Conservation (phyloP, 371 early-diverging fungal species). For the Apophysomyces ossiformis region DNA sequence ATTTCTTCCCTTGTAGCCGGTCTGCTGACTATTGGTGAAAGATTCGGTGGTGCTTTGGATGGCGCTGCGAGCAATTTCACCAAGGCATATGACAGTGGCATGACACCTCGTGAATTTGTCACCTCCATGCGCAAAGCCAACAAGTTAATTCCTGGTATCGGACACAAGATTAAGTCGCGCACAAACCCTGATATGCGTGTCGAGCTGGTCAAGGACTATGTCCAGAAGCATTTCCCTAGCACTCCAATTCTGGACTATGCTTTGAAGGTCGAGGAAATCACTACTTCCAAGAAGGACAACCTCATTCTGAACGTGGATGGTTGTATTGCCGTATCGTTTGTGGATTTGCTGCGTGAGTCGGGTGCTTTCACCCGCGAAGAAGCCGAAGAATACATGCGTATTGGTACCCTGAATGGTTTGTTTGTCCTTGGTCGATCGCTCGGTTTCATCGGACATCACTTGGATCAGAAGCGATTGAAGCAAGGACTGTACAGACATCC, state of each 20-base stretch:
- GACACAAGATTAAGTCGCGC: conserved; percentile 98
- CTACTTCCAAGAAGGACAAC: conserved; percentile 97
- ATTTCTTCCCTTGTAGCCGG: conserved; percentile 94
- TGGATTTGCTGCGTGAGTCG: conserved; percentile 91
- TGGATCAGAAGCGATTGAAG: conserved; percentile 98
- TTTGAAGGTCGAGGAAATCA: conserved; percentile 92
- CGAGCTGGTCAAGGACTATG: conserved; percentile 91
- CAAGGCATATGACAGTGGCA: conserved; percentile 86
- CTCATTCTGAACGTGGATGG: conserved; percentile 98
- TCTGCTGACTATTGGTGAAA: conserved; percentile 94
- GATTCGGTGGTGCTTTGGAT: conserved; percentile 97
- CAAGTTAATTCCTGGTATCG: conserved; percentile 95
- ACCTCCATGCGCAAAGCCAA: conserved; percentile 90
- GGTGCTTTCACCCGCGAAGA: conserved; percentile 95
- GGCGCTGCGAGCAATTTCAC: conserved; percentile 94
- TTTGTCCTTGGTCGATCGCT: conserved; percentile 96
- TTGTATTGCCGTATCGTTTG: conserved; percentile 94
- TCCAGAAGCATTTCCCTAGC: conserved; percentile 86
- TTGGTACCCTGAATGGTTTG: conserved; percentile 96
- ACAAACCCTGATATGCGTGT: conserved; percentile 98
- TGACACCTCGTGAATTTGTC: conserved; percentile 92
- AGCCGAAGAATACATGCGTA: conserved; percentile 95
- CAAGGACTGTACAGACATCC: conserved; percentile 97
- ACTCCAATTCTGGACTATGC: conserved; percentile 94
- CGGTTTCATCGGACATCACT: conserved; percentile 96